A percentile compares a stretch with the other conserved stretches of the same genome.
Conservation (phyloP, 257 asterid genomes). For the Orobanche coerulescens region DNA sequence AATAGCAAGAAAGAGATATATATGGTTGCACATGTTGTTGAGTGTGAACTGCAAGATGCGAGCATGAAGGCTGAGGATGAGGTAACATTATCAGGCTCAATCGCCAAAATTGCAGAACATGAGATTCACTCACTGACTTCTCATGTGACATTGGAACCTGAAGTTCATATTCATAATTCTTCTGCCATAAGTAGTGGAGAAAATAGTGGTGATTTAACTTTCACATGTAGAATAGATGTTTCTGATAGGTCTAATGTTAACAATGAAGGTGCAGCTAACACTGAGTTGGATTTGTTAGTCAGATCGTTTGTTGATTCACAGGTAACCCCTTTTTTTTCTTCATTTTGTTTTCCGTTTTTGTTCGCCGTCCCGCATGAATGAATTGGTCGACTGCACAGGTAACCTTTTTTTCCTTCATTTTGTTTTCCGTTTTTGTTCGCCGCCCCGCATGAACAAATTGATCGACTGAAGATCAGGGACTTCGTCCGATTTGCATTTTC, state of each 20-base stretch:
- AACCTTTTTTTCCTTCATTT: too few relatives aligned
- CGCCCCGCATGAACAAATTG: too few relatives aligned
- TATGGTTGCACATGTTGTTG: conserved; percentile 21
- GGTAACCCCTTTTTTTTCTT: too few relatives aligned
- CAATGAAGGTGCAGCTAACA: conserved; percentile 22
- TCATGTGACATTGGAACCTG: conserved; percentile 34
- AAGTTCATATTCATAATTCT: conserved; percentile 23
- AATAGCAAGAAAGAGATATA: conserved; percentile 17
- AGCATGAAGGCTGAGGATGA: conserved; percentile 19
- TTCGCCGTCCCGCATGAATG: too few relatives aligned
- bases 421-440: too few relatives aligned
- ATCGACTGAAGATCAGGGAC: too few relatives aligned
- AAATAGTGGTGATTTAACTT: conserved; percentile 20
- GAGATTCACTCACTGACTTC: conserved; percentile 20
- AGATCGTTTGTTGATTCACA: too few relatives aligned
- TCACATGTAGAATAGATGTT: conserved; percentile 29
- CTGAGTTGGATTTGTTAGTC: conserved; percentile 27
- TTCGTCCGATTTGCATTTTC: too few relatives aligned
- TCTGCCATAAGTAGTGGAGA: conserved; percentile 24
- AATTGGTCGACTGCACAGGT: too few relatives aligned
- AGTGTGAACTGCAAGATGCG: conserved; percentile 17
- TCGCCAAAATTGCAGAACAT: conserved; percentile 14
- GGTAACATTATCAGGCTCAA: conserved; percentile 14
- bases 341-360: too few relatives aligned
- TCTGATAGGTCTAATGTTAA: conserved; percentile 23